phyloP scores from a whole-genome alignment of 352 stramenopile species.

The Phytophthora pini region DNA sequence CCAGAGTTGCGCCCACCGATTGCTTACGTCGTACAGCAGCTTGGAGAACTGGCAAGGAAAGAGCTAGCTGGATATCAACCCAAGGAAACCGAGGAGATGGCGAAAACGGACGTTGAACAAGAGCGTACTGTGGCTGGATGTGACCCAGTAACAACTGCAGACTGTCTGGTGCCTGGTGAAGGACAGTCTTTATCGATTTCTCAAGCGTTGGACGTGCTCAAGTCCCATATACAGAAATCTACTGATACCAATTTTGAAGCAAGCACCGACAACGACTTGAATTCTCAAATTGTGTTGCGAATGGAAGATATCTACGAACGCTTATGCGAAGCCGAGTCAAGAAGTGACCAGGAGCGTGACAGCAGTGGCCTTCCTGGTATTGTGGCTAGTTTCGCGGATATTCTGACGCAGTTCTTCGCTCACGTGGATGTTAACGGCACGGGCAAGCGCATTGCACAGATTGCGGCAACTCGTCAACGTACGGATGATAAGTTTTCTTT shows the following conservation, averaged over 20 bases:
- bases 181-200: constrained; percentile 8
- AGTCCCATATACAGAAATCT: constrained; percentile 1
- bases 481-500: constrained; percentile 37
- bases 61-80: neutral
- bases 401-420: constrained; percentile 25
- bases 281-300: constrained; percentile 29
- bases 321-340: constrained; percentile 12
- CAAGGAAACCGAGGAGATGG: neutral
- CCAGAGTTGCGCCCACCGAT: constrained; percentile 26
- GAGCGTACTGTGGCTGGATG: neutral
- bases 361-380: constrained; percentile 1
- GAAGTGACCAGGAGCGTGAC: neutral
- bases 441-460: constrained; percentile 28
- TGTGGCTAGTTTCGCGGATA: constrained; percentile 10
- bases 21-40: constrained; percentile 36
- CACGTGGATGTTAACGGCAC: constrained; percentile 16
- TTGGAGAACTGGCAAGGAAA: constrained; percentile 19
- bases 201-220: constrained; percentile 12
- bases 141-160: constrained; percentile 1
- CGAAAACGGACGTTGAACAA: neutral
- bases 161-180: constrained; percentile 4
- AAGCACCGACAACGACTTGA: constrained; percentile 20
- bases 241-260: constrained; percentile 1
- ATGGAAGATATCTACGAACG: constrained; percentile 29
- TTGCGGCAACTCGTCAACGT: constrained; percentile 27